Conservation (phyloP, 1,139 yeast genomes). For the Lodderomyces oxycetoniae region DNA sequence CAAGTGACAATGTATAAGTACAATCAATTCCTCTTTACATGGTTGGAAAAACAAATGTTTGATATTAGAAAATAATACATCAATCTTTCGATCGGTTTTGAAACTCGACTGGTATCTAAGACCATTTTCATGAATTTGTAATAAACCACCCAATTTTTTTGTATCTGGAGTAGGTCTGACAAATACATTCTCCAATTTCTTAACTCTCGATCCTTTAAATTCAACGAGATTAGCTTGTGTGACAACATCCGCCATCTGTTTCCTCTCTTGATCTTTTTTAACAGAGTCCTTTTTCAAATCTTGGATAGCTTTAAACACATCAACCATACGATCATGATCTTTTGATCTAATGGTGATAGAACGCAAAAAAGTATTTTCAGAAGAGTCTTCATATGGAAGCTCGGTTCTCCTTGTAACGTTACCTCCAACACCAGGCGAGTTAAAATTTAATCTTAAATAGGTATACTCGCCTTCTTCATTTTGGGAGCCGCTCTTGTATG, state of each 20-base stretch:
- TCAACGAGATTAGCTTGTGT: constrained; percentile 86
- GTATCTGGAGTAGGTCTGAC: constrained; percentile 96
- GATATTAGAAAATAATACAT: constrained; percentile 82
- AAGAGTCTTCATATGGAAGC: constrained; percentile 85
- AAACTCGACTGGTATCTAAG: constrained; percentile 83
- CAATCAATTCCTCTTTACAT: constrained; percentile 90
- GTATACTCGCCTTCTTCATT: constrained; percentile 96
- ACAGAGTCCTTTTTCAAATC: constrained; percentile 91
- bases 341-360: constrained; percentile 85
- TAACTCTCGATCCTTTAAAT: constrained; percentile 72
- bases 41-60: constrained; percentile 95
- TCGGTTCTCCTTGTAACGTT: constrained; percentile 66
- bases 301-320: constrained; percentile 82
- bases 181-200: constrained; percentile 81
- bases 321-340: constrained; percentile 89
- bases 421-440: constrained; percentile 87
- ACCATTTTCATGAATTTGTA: constrained; percentile 95
- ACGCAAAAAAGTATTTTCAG: constrained; percentile 81
- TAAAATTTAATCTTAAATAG: constrained; percentile 82
- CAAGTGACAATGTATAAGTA: constrained; percentile 86
- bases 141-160: constrained; percentile 86
- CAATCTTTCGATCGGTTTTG: constrained; percentile 81
- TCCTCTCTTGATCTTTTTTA: constrained; percentile 85
- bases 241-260: constrained; percentile 91
- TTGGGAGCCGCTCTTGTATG: constrained; percentile 91